phyloP scores from a whole-genome alignment of 2,329 filamentous ascomycete species.

The Lachnellula occidentalis region DNA sequence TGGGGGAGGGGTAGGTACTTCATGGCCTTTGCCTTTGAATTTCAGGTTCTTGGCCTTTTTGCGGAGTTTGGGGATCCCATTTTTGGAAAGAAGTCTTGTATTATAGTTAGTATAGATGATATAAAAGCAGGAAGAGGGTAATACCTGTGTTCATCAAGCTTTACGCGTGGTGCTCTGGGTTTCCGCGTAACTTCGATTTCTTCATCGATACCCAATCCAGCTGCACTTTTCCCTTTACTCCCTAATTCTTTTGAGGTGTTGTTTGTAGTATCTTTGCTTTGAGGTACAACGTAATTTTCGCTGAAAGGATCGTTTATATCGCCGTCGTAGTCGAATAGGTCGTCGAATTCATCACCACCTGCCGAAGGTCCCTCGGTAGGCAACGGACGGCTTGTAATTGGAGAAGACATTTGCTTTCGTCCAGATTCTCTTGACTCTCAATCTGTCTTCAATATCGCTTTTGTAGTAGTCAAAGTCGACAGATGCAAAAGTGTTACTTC shows the following conservation, averaged over 20 bases:
- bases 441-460: background rate
- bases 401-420: slow-evolving; percentile 12
- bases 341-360: slow-evolving; percentile 46
- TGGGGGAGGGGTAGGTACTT: slow-evolving; percentile 45
- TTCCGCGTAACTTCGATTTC: slow-evolving; percentile 73
- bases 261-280: slow-evolving; percentile 29
- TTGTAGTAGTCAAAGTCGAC: slow-evolving; percentile 12
- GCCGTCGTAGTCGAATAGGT: slow-evolving; percentile 71
- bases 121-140: background rate
- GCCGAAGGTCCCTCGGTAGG: slow-evolving; percentile 23
- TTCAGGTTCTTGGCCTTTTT: slow-evolving; percentile 65
- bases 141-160: slow-evolving; percentile 77
- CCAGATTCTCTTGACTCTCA: background rate
- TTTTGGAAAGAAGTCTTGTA: slow-evolving; percentile 70
- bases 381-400: slow-evolving; percentile 16
- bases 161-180: slow-evolving; percentile 70
- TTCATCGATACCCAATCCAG: slow-evolving; percentile 72
- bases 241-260: slow-evolving; percentile 37
- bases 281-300: slow-evolving; percentile 19
- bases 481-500: background rate
- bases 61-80: slow-evolving; percentile 78
- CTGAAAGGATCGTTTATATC: slow-evolving; percentile 26
- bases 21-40: slow-evolving; percentile 90
- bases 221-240: slow-evolving; percentile 40
- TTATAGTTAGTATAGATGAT: slow-evolving; percentile 9